A percentile compares a stretch with the other conserved stretches of the same genome.
These are phyloP conservation scores for Leccinum variicolor DNA, from an alignment of 768 basidiomycete genomes.

Conservation along the genomic window DNA sequence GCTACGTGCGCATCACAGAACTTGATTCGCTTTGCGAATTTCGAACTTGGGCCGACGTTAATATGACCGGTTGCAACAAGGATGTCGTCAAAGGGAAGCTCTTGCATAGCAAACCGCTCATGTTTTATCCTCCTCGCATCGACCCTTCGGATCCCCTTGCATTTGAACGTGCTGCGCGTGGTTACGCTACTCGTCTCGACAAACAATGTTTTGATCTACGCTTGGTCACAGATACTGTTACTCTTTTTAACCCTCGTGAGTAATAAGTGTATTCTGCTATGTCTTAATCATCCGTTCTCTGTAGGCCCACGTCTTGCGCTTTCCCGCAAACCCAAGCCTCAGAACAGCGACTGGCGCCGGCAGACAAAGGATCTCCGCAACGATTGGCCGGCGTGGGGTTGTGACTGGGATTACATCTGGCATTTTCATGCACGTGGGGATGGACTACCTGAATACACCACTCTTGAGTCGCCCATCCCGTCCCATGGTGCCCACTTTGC, in stretches of 20 bases:
- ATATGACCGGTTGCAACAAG: background rate
- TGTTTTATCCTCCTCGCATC: background rate
- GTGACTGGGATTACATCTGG: background rate
- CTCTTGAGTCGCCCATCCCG: background rate
- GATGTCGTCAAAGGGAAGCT: background rate
- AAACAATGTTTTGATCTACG: background rate
- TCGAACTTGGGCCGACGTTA: background rate
- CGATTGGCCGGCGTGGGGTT: background rate
- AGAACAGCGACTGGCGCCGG: background rate
- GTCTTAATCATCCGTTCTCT: background rate
- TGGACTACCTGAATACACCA: background rate
- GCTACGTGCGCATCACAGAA: background rate
- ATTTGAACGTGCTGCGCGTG: background rate
- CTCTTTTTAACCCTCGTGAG: background rate
- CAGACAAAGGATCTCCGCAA: background rate
- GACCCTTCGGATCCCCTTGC: background rate
- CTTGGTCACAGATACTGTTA: background rate
- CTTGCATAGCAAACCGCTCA: background rate
- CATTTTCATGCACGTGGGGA: background rate
- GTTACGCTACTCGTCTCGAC: background rate
- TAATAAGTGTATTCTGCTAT: background rate
- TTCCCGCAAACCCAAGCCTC: background rate
- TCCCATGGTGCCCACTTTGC: background rate
- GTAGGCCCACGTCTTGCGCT: background rate
- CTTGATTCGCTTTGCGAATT: background rate